A percentile compares a stretch with the other conserved stretches of the same genome.
Evolutionary conservation across 2,329 filamentous ascomycete species (phyloP).

Genomic region (Aureobasidium sp.): DNA sequence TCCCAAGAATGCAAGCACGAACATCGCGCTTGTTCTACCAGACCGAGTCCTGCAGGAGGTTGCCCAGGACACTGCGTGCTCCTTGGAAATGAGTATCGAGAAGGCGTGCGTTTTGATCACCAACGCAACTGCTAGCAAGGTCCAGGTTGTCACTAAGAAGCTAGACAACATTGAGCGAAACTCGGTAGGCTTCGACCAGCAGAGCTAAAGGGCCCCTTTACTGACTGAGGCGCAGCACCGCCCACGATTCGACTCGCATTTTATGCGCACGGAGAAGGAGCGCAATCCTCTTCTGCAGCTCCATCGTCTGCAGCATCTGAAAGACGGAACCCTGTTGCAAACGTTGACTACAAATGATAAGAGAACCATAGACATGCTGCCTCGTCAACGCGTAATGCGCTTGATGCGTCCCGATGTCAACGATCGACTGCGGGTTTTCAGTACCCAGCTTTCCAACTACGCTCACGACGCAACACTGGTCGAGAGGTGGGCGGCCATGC

Average conservation of each 20-base stretch:
- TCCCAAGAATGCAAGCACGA: neutral
- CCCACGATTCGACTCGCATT: neutral
- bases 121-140: neutral
- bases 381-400: neutral
- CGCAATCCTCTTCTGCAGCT: neutral
- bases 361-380: neutral
- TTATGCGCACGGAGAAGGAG: conserved; percentile 7
- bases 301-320: neutral
- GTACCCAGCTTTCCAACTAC: neutral
- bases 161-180: conserved; percentile 14
- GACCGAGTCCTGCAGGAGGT: neutral
- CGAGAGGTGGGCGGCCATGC: neutral
- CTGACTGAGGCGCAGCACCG: neutral
- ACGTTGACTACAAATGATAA: neutral
- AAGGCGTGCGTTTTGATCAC: neutral
- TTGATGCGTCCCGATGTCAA: neutral
- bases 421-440: neutral
- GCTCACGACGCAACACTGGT: neutral
- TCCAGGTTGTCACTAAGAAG: neutral
- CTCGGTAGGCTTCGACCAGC: neutral
- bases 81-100: neutral
- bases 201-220: neutral
- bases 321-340: neutral
- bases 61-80: neutral
- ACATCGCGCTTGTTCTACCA: neutral